Evolutionary conservation across 495 filamentous ascomycete species (phyloP).

Genomic region (Aspergillus kassunensis): DNA sequence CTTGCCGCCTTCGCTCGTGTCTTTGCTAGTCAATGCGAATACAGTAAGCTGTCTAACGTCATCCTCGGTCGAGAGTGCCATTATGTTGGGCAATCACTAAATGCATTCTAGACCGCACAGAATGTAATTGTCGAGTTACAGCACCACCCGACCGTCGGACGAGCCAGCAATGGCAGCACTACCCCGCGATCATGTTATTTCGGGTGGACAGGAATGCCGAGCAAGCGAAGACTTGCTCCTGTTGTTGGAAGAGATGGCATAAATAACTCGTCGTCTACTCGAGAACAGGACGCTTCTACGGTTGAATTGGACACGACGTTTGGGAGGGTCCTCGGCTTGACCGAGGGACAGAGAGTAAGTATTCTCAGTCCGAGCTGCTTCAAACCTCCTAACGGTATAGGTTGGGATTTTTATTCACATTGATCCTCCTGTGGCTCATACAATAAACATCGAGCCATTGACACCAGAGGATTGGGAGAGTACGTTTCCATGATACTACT

Average conservation of each 20-base stretch:
- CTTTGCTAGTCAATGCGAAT: slow-evolving; percentile 79
- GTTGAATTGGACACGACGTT: slow-evolving; percentile 91
- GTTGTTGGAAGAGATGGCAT: slow-evolving; percentile 71
- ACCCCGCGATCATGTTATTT: slow-evolving; percentile 69
- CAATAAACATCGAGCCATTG: slow-evolving; percentile 91
- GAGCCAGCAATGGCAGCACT: slow-evolving; percentile 37
- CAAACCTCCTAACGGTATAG: slow-evolving; percentile 35
- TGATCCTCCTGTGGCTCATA: slow-evolving; percentile 85
- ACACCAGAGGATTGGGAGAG: slow-evolving; percentile 94
- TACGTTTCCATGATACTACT: slow-evolving; percentile 27
- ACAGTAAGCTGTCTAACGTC: slow-evolving; percentile 54
- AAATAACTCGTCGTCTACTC: slow-evolving; percentile 49
- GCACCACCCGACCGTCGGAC: slow-evolving; percentile 47
- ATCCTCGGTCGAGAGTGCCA: too few species aligned
- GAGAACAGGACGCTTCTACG: slow-evolving; percentile 67
- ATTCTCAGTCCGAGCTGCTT: neutral
- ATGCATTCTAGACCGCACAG: slow-evolving; percentile 66
- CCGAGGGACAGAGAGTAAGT: slow-evolving; percentile 79
- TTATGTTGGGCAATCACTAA: too few species aligned
- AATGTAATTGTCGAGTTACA: slow-evolving; percentile 93
- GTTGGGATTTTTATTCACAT: slow-evolving; percentile 71
- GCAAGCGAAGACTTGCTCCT: slow-evolving; percentile 72
- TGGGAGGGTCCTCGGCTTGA: slow-evolving; percentile 73
- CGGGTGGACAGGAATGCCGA: slow-evolving; percentile 97
- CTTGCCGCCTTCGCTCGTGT: slow-evolving; percentile 78